These are phyloP conservation scores for Tilletia indica DNA, from an alignment of 1,284 basidiomycete genomes.

Conservation along the genomic window DNA sequence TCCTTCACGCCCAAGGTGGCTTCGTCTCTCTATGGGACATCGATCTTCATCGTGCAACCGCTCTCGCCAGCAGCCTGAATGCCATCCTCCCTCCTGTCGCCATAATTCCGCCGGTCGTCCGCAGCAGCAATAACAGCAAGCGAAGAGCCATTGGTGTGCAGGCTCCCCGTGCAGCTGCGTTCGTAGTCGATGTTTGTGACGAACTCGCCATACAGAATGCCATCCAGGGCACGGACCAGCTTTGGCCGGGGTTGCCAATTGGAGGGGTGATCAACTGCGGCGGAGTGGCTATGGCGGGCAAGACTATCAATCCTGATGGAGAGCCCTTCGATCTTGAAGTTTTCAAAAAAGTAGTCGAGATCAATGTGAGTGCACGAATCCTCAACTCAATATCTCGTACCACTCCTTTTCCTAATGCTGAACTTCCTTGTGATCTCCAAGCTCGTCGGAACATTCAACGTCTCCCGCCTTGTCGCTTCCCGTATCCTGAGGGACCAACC, in stretches of 20 bases:
- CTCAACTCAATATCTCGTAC: not conserved
- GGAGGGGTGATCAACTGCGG: conserved; percentile 56
- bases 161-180: conserved; percentile 28
- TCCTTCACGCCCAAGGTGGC: conserved; percentile 40
- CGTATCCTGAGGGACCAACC: conserved; percentile 42
- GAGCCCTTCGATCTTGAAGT: conserved; percentile 50
- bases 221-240: conserved; percentile 34
- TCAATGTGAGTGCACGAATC: conserved; percentile 33
- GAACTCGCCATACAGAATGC: conserved; percentile 44
- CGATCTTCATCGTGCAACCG: conserved; percentile 28
- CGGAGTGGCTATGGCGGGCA: conserved; percentile 55
- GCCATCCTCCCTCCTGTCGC: not conserved
- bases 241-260: conserved; percentile 36
- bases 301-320: conserved; percentile 49
- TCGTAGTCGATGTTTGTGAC: conserved; percentile 48
- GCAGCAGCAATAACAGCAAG: conserved; percentile 12
- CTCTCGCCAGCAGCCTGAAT: conserved; percentile 28
- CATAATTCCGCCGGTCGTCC: not conserved
- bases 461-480: conserved; percentile 53
- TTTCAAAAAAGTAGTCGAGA: conserved; percentile 51
- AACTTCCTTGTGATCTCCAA: conserved; percentile 3
- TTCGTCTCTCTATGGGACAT: conserved; percentile 48
- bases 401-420: too few species aligned
- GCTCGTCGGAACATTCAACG: conserved; percentile 54
- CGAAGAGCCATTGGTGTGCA: not conserved